These are phyloP conservation scores for Cyberlindnera subsufficiens DNA, from an alignment of 805 yeast species.

Conservation along the genomic window DNA sequence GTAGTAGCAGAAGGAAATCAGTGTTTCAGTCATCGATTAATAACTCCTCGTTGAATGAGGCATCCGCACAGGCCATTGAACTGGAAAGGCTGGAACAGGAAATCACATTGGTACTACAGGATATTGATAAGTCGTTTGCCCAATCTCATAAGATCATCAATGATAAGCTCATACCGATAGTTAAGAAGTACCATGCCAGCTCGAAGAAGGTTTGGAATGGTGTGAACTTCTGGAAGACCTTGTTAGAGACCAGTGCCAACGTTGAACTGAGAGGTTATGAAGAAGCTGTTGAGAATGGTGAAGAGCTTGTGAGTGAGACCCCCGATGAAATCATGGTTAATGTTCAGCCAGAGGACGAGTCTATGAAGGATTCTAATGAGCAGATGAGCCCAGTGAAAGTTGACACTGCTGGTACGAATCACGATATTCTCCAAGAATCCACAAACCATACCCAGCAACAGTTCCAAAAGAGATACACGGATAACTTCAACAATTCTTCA, in stretches of 20 bases:
- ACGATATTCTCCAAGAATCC: slow-evolving; percentile 17
- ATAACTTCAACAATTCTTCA: slow-evolving; percentile 3
- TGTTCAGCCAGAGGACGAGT: slow-evolving; percentile 1
- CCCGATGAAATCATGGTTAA: neutral
- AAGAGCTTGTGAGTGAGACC: neutral
- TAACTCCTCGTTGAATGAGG: slow-evolving; percentile 13
- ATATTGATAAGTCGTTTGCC: slow-evolving; percentile 69
- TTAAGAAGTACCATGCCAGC: slow-evolving; percentile 52
- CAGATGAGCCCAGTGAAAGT: slow-evolving; percentile 24
- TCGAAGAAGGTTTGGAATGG: slow-evolving; percentile 61
- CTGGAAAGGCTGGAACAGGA: slow-evolving; percentile 73
- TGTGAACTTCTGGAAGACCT: slow-evolving; percentile 68
- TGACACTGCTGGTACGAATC: slow-evolving; percentile 8
- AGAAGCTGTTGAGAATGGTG: slow-evolving; percentile 25
- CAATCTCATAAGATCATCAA: slow-evolving; percentile 62
- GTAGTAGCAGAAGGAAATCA: slow-evolving; percentile 21
- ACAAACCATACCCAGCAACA: slow-evolving; percentile 17
- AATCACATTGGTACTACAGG: slow-evolving; percentile 70
- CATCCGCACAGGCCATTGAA: slow-evolving; percentile 22
- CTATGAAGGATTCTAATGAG: slow-evolving; percentile 19
- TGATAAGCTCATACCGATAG: slow-evolving; percentile 61
- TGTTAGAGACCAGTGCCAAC: slow-evolving; percentile 71
- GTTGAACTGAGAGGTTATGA: slow-evolving; percentile 53
- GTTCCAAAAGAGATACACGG: slow-evolving; percentile 13
- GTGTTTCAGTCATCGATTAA: slow-evolving; percentile 17